Percentiles rank a stretch among this genome's conserved stretches.
Conservation (phyloP, 495 filamentous ascomycete genomes). For the Aspergillus panamensis region DNA sequence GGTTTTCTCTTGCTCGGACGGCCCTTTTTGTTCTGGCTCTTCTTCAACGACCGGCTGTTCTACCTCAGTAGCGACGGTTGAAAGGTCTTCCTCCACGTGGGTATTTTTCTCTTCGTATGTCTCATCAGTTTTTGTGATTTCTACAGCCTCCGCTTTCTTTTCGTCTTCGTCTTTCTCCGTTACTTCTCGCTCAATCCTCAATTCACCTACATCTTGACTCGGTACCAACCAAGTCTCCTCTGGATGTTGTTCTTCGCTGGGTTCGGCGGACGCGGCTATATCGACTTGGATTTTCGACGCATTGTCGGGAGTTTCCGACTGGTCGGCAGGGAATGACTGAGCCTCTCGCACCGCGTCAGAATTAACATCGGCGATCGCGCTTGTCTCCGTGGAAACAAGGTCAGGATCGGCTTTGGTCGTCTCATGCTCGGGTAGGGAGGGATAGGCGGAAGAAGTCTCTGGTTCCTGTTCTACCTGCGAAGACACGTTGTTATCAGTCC, state of each 20-base stretch:
- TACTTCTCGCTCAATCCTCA: constrained; percentile 2
- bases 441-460: constrained; percentile 38
- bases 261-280: not conserved
- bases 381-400: constrained; percentile 22
- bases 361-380: not conserved
- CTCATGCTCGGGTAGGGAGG: constrained; percentile 37
- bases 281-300: not conserved
- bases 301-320: constrained; percentile 5
- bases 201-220: constrained; percentile 1
- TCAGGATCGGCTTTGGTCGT: constrained; percentile 14
- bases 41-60: not conserved
- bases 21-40: constrained; percentile 6
- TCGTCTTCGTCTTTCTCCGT: constrained; percentile 15
- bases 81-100: not conserved
- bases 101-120: constrained; percentile 18
- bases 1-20: constrained; percentile 9
- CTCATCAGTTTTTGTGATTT: constrained; percentile 1
- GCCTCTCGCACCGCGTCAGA: constrained; percentile 3
- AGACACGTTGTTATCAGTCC: constrained; percentile 50
- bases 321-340: constrained; percentile 2
- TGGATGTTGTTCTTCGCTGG: not conserved
- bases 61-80: not conserved
- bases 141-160: constrained; percentile 15
- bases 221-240: not conserved
- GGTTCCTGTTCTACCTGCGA: constrained; percentile 48